A percentile compares a stretch with the other conserved stretches of the same genome.
Evolutionary conservation across 169 alveolate species (phyloP).

Genomic region (Plasmodium cynomolgi): DNA sequence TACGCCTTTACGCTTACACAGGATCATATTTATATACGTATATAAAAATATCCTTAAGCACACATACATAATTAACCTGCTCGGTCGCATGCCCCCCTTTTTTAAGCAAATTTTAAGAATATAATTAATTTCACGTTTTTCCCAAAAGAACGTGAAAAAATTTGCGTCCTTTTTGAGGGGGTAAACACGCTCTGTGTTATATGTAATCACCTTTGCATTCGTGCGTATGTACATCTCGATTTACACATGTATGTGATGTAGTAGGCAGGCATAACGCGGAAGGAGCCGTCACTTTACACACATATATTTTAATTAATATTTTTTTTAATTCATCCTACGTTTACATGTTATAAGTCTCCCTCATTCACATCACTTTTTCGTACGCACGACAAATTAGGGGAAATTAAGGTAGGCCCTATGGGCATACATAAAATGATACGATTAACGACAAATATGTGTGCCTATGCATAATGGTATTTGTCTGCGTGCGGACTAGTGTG

Average conservation of each 20-base stretch:
- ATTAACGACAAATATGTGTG: background rate
- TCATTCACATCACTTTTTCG: background rate
- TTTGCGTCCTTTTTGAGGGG: background rate
- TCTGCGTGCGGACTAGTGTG: background rate
- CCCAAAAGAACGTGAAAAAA: background rate
- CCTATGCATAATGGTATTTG: background rate
- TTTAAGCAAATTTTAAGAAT: background rate
- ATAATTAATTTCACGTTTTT: background rate
- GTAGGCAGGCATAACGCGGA: background rate
- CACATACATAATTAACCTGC: background rate
- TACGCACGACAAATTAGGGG: background rate
- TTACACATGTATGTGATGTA: background rate
- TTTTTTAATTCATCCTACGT: background rate
- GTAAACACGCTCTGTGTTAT: background rate
- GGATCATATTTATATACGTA: background rate
- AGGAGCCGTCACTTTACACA: background rate
- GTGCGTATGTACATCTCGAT: background rate
- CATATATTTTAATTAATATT: background rate
- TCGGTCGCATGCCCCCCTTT: background rate
- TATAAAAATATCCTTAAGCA: background rate
- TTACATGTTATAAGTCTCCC: background rate
- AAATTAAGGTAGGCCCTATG: background rate
- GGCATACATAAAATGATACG: background rate
- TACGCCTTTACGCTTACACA: background rate
- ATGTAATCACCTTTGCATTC: background rate